Evolutionary conservation across 306 rosid genomes (phyloP), one percentile per base, ranked within the genome.

Genomic region (Neltuma alba): DNA sequence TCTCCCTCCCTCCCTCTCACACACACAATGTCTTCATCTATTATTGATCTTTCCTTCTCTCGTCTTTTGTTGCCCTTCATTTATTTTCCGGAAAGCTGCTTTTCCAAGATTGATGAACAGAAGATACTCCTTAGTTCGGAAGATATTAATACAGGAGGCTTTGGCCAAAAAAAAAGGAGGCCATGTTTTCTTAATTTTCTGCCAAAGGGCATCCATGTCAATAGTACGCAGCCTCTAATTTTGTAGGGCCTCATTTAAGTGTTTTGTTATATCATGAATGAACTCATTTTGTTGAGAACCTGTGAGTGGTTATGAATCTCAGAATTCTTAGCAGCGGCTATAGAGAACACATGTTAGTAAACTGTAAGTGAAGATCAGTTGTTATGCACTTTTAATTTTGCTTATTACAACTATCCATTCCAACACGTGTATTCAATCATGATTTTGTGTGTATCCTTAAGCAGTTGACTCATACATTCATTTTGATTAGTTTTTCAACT

Each of bases 1-100:
- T 55, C 91, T 86, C 75, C 20, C 70, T 54, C 79, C 13, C 20
- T 72, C 55, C 31, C 20, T 61, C 36, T 23, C 52, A n/a, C n/a
- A n/a, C n/a, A n/a, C n/a, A n/a, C n/a, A 28, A 44, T 58, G 40
- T 60, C 18, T 31, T 73, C n/a, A 21, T 71, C 38, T 23, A 23
- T 57, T 79, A 3, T 16, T 77, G 33, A 80, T 25, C 8, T 77
- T 68, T 63, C 14, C 27, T 75, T 65, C 40, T 3, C 33, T 9
- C n/a, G 60, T 67, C 3, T 52, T 78, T 73, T 40, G 18, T 70
- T 79, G 47, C 40, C 31, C 72, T 38, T 66, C 18, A 54, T 75
- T 42, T 33, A 44, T 82, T n/a, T 48, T 40, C 63, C 52, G 30
- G 73, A 79, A 48, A 38, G 48, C 5, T 69, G 54, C 65, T 69